phyloP scores from a whole-genome alignment of 495 filamentous ascomycete genomes.

The Daldinia decipiens region DNA sequence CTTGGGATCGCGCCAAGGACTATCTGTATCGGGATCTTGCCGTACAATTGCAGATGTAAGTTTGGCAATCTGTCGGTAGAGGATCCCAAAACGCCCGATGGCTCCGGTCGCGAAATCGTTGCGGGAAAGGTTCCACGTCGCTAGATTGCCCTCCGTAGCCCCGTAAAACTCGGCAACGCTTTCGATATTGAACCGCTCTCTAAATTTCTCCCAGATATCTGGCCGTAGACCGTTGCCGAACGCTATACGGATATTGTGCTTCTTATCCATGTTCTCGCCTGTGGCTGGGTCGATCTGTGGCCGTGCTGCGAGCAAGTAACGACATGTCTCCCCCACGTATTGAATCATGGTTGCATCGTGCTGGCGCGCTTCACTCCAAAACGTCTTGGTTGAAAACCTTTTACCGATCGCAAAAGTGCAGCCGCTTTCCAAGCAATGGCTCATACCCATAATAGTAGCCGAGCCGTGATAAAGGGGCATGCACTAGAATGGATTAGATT shows the following conservation, averaged over 20 bases:
- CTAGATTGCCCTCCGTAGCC: slow-evolving; percentile 81
- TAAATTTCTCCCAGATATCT: slow-evolving; percentile 90
- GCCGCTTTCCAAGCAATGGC: slow-evolving; percentile 66
- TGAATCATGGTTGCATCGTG: slow-evolving; percentile 84
- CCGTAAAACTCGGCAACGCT: slow-evolving; percentile 90
- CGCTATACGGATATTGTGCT: slow-evolving; percentile 80
- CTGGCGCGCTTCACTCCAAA: slow-evolving; percentile 81
- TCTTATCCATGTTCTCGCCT: slow-evolving; percentile 77
- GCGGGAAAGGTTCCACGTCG: slow-evolving; percentile 76
- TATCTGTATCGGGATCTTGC: slow-evolving; percentile 77
- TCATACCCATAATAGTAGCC: slow-evolving; percentile 76
- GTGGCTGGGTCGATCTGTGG: slow-evolving; percentile 69
- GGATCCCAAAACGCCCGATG: slow-evolving; percentile 77
- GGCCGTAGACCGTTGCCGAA: slow-evolving; percentile 93
- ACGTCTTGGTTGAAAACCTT: slow-evolving; percentile 83
- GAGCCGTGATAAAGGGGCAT: slow-evolving; percentile 97
- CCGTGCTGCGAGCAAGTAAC: slow-evolving; percentile 83
- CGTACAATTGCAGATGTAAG: slow-evolving; percentile 67
- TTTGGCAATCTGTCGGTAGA: slow-evolving; percentile 67
- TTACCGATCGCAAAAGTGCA: slow-evolving; percentile 77
- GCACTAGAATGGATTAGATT: slow-evolving; percentile 58
- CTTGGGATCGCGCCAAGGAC: slow-evolving; percentile 73
- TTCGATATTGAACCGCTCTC: slow-evolving; percentile 84
- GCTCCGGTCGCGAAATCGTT: slow-evolving; percentile 83
- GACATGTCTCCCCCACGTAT: slow-evolving; percentile 94